phyloP scores from a whole-genome alignment of 2,329 filamentous ascomycete genomes.

The Colletotrichum cereale region DNA sequence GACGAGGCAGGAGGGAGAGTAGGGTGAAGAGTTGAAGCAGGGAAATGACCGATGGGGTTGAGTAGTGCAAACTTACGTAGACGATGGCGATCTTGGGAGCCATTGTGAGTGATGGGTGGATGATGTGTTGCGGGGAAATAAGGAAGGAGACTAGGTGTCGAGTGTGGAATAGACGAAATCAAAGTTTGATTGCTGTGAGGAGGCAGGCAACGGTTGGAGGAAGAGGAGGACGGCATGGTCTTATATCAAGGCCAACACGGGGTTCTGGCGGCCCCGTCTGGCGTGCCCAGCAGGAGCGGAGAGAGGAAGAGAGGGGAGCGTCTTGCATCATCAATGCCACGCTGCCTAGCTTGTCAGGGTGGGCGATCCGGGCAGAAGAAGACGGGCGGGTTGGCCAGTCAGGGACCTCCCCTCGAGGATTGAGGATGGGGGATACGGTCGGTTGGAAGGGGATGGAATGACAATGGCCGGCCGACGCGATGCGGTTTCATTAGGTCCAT shows the following conservation, averaged over 20 bases:
- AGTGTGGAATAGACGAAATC: not conserved
- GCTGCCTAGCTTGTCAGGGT: not conserved
- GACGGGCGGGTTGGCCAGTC: not conserved
- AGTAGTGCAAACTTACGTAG: conserved; percentile 70
- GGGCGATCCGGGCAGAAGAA: not conserved
- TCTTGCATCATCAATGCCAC: conserved; percentile 29
- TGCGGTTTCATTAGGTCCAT: conserved; percentile 24
- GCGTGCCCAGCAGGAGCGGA: not conserved
- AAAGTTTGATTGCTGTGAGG: conserved; percentile 3
- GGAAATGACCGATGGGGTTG: conserved; percentile 33
- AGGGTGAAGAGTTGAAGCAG: not conserved
- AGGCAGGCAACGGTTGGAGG: no score
- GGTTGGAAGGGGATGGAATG: conserved; percentile 5
- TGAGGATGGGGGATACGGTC: not conserved
- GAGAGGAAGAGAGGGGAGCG: conserved; percentile 1
- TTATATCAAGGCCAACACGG: conserved; percentile 26
- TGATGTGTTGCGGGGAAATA: conserved; percentile 16
- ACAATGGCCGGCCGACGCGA: conserved; percentile 12
- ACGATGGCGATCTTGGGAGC: conserved; percentile 93
- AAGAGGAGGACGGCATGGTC: conserved; percentile 1
- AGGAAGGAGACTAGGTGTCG: not conserved
- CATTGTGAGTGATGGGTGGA: conserved; percentile 66
- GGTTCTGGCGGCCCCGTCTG: not conserved
- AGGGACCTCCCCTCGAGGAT: not conserved
- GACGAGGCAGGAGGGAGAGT: not conserved